phyloP scores from a whole-genome alignment of 2,329 filamentous ascomycete species.

The Gyromitra esculenta region DNA sequence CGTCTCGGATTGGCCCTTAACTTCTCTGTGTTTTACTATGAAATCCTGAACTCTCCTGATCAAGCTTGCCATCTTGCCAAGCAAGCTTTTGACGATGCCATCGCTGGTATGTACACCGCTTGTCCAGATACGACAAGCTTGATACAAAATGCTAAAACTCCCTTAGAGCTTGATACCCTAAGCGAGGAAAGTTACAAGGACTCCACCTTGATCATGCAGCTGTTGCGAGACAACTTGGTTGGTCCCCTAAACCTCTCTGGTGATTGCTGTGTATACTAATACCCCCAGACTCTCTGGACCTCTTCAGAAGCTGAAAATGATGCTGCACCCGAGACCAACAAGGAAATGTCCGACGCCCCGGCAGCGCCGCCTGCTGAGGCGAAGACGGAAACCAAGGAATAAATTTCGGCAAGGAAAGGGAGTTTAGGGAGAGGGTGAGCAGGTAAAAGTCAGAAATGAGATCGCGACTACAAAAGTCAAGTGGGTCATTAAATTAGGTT shows the following conservation, averaged over 20 bases:
- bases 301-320: constrained; percentile 90
- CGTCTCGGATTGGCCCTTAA: constrained; percentile 96
- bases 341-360: constrained; percentile 67
- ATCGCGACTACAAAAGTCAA: constrained; percentile 46
- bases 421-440: constrained; percentile 29
- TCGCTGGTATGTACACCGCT: constrained; percentile 69
- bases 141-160: constrained; percentile 48
- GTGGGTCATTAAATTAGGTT: constrained; percentile 56
- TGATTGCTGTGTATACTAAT: constrained; percentile 21
- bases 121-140: constrained; percentile 4
- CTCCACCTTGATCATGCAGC: constrained; percentile 99
- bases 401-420: constrained; percentile 48
- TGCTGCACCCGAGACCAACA: constrained; percentile 66
- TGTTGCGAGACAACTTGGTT: constrained; percentile 90
- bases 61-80: constrained; percentile 98
- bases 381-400: constrained; percentile 67
- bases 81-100: constrained; percentile 98
- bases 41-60: constrained; percentile 98
- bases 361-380: constrained; percentile 70
- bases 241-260: constrained; percentile 17
- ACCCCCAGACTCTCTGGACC: constrained; percentile 86
- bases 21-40: constrained; percentile 99
- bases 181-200: constrained; percentile 99
- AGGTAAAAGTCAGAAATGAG: constrained; percentile 48
- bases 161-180: constrained; percentile 83